A percentile compares a stretch with the other conserved stretches of the same genome.
Evolutionary conservation across 73 alveolate species (phyloP).

Genomic region (Halteria grandinella): DNA sequence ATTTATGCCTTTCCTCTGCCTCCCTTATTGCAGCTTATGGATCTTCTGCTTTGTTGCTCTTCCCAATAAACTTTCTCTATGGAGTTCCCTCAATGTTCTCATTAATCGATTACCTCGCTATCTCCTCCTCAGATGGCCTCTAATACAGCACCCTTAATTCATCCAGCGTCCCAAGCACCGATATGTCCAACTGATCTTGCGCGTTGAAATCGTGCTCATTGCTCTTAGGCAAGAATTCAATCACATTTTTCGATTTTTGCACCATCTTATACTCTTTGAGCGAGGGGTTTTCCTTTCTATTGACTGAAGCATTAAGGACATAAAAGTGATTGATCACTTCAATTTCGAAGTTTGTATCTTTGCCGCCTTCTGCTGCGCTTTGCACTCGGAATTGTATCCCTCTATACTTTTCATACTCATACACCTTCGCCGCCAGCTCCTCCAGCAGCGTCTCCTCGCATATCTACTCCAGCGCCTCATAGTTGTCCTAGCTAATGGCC

Average conservation of each 20-base stretch:
- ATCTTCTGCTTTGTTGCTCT: background rate
- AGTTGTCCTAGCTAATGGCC: constrained; percentile 24
- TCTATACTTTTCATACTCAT: constrained; percentile 11
- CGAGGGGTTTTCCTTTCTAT: constrained; percentile 15
- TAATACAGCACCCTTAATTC: background rate
- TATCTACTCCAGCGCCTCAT: constrained; percentile 20
- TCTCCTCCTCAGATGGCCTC: too few relatives aligned
- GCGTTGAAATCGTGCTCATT: background rate
- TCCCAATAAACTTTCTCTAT: background rate
- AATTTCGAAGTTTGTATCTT: background rate
- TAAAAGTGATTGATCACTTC: constrained; percentile 42
- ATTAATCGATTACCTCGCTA: too few relatives aligned
- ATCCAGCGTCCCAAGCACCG: background rate
- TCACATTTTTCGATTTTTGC: background rate
- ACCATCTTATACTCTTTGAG: background rate
- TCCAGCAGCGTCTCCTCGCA: constrained; percentile 23
- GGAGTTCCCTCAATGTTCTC: too few relatives aligned
- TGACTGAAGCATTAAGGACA: background rate
- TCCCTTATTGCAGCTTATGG: background rate
- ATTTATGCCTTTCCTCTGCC: constrained; percentile 24
- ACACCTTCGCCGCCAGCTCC: constrained; percentile 49
- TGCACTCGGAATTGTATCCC: constrained; percentile 15
- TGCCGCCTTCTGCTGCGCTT: background rate
- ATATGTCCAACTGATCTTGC: background rate
- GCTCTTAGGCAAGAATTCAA: constrained; percentile 6